Evolutionary conservation across 1,284 basidiomycete species (phyloP), one percentile per base, ranked within the genome.

Genomic region (Chondrostereum purpureum): DNA sequence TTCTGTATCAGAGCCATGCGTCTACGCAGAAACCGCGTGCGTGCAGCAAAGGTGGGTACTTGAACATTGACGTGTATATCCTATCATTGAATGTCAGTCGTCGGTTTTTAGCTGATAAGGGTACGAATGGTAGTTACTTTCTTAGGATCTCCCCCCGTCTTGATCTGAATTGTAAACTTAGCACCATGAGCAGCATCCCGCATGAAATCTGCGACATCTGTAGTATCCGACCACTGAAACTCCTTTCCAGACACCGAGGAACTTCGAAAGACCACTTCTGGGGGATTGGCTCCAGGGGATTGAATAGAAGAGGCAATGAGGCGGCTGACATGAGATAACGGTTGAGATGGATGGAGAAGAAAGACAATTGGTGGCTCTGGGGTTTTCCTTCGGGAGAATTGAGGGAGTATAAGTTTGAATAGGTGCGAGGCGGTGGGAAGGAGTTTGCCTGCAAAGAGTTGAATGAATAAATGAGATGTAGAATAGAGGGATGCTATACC

Each of bases 151-250:
- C n/a, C n/a, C n/a, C 10, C 39, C 21, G 5, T 51, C 46, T 24
- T 63, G 58, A 31, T 31, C 27, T n/a, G 66, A 39, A 85, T 76
- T 5, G 64, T 67, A 57, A 84, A 84, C 50, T 74, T 65, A 19
- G 74, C 69, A 27, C 72, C 64, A 20, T 75, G 66, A 4, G 78
- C 78, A 4, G 76, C 76, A 55, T 81, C 76, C 44, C 77, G 73
- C 50, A 84, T 75, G 57, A 85, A 84, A 58, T 83, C 79, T 14
- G 74, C 76, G 12, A 84, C 61, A 60, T 83, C 81, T 0, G 80
- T 86, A 3, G 75, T 75, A 46, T 79, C 75, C n/a, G 73, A 72
- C 82, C 82, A 84, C 48, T 77, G 70, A 44, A 68, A 63, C 17
- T 64, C 57, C 45, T 63, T 57, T 4, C 70, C 65, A 38, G 58